Evolutionary conservation across 2,329 filamentous ascomycete genomes (phyloP).

Genomic region (Botrytis medusae): DNA sequence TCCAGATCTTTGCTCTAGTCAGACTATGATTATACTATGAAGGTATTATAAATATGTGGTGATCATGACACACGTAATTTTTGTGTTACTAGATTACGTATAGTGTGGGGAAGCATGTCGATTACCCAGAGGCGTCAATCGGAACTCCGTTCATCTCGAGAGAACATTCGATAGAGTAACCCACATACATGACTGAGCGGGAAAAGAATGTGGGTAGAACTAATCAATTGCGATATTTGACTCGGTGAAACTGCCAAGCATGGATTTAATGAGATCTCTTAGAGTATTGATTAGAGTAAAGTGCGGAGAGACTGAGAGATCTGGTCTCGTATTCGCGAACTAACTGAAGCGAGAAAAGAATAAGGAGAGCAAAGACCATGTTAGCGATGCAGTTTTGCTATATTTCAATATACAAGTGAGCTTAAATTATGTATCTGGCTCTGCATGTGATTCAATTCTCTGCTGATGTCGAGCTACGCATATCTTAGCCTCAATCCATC

Average conservation of each 20-base stretch:
- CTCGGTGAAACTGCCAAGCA: fast-evolving
- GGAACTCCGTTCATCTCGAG: neutral
- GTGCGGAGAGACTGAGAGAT: fast-evolving
- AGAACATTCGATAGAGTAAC: neutral
- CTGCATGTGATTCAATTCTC: neutral
- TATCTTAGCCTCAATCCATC: neutral
- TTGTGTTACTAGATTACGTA: neutral
- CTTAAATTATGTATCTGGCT: fast-evolving
- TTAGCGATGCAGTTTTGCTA: neutral
- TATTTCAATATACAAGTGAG: neutral
- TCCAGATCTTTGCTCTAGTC: neutral
- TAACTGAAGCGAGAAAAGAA: neutral
- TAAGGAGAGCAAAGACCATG: neutral
- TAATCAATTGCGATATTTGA: neutral
- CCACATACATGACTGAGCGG: neutral
- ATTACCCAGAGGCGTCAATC: neutral
- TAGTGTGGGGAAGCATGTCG: neutral
- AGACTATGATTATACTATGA: neutral
- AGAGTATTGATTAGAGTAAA: neutral
- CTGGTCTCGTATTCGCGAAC: neutral
- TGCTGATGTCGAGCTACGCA: neutral
- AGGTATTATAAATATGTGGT: neutral
- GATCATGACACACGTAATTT: neutral
- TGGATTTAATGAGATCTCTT: neutral
- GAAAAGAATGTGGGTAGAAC: fast-evolving